Base-by-base conservation (phyloP, 2,329 filamentous ascomycete species). In the Exophiala mesophila region DNA sequence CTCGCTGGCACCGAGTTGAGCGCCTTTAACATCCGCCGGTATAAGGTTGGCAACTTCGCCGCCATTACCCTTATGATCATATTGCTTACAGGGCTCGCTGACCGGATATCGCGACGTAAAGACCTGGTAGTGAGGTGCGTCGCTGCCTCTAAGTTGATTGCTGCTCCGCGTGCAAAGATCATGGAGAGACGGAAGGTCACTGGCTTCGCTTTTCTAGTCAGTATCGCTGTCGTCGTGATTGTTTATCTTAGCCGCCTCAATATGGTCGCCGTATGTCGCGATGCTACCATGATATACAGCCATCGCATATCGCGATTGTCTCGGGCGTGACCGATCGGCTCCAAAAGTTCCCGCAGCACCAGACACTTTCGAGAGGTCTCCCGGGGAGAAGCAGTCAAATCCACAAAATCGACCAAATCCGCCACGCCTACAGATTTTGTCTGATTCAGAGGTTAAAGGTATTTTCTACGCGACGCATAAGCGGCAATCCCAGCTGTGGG, bases 401-500 rank as follows among this genome's bases (percentile, higher is more conserved):
- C 31, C 31, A 34, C 31, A 3, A 34, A 34, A 15, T 4, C 31
- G n/a, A 34, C 17, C n/a, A 34, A 34, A 34, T 34, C 31, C 31
- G 31, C 31, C 4, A 15, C 18, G 31, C 31, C 31, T 3, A 34
- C 31, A 34, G 31, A 34, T 17, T 15, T 4, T 34, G 31, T 15
- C 31, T 34, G 31, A 4, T 34, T 4, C 12, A 17, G 31, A 34
- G 31, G 18, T 34, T 8, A 15, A 3, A 17, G 18, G 31, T 17
- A 15, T 4, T 15, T n/a, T 34, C 31, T 34, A 28, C 24, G 8
- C 24, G 24, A 28, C 24, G 24, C n/a, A 28, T n/a, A 28, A 28
- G 24, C n/a, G 24, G 24, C 8, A 28, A n/a, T 8, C 24, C 24
- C 24, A 28, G n/a, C n/a, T n/a, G 31, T n/a, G 18, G 37, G 12